These are phyloP conservation scores for Microdochium trichocladiopsis DNA, from an alignment of 2,329 filamentous ascomycete genomes.

Conservation along the genomic window DNA sequence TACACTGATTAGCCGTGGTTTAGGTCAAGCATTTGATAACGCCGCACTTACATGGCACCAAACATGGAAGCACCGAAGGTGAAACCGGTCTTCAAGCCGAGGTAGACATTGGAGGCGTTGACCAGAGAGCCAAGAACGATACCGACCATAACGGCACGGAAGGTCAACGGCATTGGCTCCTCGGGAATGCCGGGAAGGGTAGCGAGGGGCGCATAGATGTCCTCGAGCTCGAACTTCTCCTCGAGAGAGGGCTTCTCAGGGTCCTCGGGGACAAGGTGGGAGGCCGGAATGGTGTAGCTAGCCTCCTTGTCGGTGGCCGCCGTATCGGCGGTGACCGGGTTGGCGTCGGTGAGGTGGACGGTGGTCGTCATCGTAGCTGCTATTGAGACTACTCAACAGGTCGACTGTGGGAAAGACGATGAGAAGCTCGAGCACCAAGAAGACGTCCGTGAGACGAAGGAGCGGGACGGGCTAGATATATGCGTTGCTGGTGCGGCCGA, in stretches of 20 bases:
- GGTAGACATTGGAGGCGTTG: slow-evolving; percentile 56
- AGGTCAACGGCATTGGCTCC: slow-evolving; percentile 42
- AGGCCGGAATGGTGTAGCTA: slow-evolving; percentile 1
- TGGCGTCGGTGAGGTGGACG: not conserved
- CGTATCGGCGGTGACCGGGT: slow-evolving; percentile 1
- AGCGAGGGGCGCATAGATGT: slow-evolving; percentile 34
- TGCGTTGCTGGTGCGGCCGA: no score
- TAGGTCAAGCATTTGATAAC: not conserved
- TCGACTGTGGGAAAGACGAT: not conserved
- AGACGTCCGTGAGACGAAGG: not conserved
- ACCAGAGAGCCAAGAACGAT: slow-evolving; percentile 50
- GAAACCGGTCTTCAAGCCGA: slow-evolving; percentile 49
- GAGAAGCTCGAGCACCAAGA: not conserved
- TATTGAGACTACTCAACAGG: not conserved
- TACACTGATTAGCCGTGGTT: not conserved
- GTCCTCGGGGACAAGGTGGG: slow-evolving; percentile 1
- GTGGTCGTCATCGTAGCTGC: not conserved
- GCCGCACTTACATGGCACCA: slow-evolving; percentile 32
- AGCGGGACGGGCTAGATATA: not conserved
- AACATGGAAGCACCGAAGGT: slow-evolving; percentile 41
- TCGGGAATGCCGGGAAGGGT: slow-evolving; percentile 30
- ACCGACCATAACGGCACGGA: slow-evolving; percentile 48
- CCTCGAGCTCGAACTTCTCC: slow-evolving; percentile 14
- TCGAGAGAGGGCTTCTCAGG: slow-evolving; percentile 1
- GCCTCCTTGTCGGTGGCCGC: not conserved